These are phyloP conservation scores for Cicer judaicum DNA, from an alignment of 306 rosid genomes.

Conservation along the genomic window DNA sequence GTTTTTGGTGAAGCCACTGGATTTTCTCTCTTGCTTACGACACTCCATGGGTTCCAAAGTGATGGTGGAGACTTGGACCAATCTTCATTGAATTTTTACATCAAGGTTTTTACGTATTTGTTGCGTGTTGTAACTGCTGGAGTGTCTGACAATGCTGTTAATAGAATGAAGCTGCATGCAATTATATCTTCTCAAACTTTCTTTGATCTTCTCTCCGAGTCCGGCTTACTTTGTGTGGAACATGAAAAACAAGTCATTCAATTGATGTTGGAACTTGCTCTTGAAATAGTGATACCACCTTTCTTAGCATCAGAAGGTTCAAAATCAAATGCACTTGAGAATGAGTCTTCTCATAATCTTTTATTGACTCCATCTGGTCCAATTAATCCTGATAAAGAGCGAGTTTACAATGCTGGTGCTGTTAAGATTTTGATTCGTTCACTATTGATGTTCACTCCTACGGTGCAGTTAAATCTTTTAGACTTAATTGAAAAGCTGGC, in stretches of 20 bases:
- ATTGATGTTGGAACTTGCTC: constrained; percentile 88
- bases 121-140: constrained; percentile 87
- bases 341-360: constrained; percentile 59
- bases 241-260: constrained; percentile 93
- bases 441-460: constrained; percentile 83
- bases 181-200: constrained; percentile 89
- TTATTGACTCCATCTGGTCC: constrained; percentile 79
- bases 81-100: constrained; percentile 59
- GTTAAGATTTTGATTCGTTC: constrained; percentile 81
- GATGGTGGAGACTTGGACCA: constrained; percentile 62
- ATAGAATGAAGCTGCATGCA: constrained; percentile 79
- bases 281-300: constrained; percentile 88
- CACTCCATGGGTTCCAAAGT: constrained; percentile 93
- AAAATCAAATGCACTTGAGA: constrained; percentile 53
- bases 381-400: constrained; percentile 73
- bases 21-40: constrained; percentile 94
- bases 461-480: constrained; percentile 84
- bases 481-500: constrained; percentile 79
- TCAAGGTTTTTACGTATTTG: constrained; percentile 72
- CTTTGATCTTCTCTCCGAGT: constrained; percentile 86
- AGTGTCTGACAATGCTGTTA: constrained; percentile 76
- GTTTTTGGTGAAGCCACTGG: constrained; percentile 98
- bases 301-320: constrained; percentile 70
- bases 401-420: constrained; percentile 88
- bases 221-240: constrained; percentile 90